phyloP scores from a whole-genome alignment of 805 yeast species.

The Metschnikowia anglica region DNA sequence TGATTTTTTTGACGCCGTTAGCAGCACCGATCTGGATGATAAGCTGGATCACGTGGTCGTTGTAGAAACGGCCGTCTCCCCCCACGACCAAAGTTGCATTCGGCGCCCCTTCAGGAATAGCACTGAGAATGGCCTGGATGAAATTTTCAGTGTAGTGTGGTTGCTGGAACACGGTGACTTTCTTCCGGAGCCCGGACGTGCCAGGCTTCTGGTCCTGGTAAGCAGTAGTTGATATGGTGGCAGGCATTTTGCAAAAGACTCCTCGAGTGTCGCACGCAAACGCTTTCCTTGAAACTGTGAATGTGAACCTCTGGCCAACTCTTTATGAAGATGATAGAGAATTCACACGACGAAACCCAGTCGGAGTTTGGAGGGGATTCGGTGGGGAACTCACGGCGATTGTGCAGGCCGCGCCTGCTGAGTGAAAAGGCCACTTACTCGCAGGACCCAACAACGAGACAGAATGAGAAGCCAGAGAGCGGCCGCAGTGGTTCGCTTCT shows the following conservation, averaged over 20 bases:
- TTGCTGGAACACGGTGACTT: slow-evolving; percentile 79
- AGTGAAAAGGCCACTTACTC: too few species aligned
- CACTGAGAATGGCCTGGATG: slow-evolving; percentile 77
- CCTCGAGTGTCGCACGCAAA: too few species aligned
- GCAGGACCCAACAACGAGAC: too few species aligned
- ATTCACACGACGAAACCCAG: too few species aligned
- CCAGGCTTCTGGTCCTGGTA: slow-evolving; percentile 95
- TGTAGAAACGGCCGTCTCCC: slow-evolving; percentile 95
- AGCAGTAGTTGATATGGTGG: slow-evolving; percentile 59
- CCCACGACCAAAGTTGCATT: slow-evolving; percentile 84
- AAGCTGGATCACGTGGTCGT: slow-evolving; percentile 73
- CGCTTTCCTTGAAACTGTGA: too few species aligned
- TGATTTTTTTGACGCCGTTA: slow-evolving; percentile 81
- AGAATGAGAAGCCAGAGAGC: too few species aligned
- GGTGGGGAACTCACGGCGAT: too few species aligned
- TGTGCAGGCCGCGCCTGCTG: too few species aligned
- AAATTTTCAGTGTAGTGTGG: slow-evolving; percentile 88
- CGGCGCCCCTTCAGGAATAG: slow-evolving; percentile 86
- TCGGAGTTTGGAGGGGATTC: too few species aligned
- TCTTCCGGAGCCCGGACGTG: slow-evolving; percentile 93
- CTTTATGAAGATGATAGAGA: too few species aligned
- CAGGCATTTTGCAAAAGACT: slow-evolving; percentile 18
- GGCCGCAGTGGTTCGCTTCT: too few species aligned
- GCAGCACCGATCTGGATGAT: slow-evolving; percentile 86
- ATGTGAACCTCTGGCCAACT: too few species aligned